Conservation (phyloP, 1,284 basidiomycete genomes). For the Fomitopsis palustris region DNA sequence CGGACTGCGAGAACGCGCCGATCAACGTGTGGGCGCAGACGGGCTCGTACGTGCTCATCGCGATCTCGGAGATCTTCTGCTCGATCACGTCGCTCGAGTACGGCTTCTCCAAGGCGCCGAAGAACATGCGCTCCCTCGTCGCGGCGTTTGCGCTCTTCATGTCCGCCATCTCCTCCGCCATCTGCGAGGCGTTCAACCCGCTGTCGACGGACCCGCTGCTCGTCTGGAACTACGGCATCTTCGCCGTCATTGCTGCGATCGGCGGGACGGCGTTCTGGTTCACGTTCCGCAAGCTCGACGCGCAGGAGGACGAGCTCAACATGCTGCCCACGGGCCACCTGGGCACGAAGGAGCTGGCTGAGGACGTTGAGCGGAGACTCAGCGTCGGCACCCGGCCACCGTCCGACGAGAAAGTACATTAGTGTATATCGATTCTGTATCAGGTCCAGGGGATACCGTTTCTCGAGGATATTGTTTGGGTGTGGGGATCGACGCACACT, state of each 20-base stretch:
- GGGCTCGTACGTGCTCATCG: conserved; percentile 48
- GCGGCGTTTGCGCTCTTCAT: conserved; percentile 74
- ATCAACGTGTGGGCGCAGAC: conserved; percentile 6
- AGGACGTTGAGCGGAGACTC: neutral
- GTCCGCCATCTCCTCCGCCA: conserved; percentile 58
- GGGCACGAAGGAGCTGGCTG: neutral
- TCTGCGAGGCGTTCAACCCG: conserved; percentile 61
- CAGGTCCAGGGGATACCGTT: neutral
- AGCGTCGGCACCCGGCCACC: too few species aligned
- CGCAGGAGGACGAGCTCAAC: conserved; percentile 61
- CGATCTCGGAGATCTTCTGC: conserved; percentile 56
- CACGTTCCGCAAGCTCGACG: conserved; percentile 55
- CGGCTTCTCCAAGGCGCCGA: conserved; percentile 85
- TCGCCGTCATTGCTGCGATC: conserved; percentile 36
- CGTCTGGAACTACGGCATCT: conserved; percentile 49
- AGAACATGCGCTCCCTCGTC: conserved; percentile 78
- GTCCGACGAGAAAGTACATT: neutral
- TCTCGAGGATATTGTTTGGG: neutral
- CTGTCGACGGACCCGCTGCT: conserved; percentile 47
- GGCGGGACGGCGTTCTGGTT: conserved; percentile 59
- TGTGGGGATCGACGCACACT: neutral
- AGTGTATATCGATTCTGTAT: neutral
- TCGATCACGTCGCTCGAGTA: conserved; percentile 87
- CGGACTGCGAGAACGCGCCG: conserved; percentile 45
- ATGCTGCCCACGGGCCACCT: conserved; percentile 9